A percentile compares a stretch with the other conserved stretches of the same genome.
phyloP scores from a whole-genome alignment of 2,329 filamentous ascomycete species.

The Exophiala sp. region DNA sequence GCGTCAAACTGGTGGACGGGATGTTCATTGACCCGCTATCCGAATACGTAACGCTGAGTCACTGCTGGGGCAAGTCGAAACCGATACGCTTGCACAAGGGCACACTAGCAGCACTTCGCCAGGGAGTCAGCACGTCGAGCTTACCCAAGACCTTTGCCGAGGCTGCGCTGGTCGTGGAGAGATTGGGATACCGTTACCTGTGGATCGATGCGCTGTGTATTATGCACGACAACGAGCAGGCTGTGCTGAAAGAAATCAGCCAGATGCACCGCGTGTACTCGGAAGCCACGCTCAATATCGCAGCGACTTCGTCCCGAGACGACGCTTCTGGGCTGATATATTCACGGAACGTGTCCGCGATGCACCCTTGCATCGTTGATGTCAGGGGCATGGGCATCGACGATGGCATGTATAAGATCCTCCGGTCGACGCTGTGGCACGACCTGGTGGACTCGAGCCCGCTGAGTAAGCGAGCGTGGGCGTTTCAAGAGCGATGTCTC shows the following conservation, averaged over 20 bases:
- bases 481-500: constrained; percentile 29
- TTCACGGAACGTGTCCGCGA: constrained; percentile 23
- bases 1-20: constrained; percentile 27
- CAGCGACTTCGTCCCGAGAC: constrained; percentile 26
- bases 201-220: constrained; percentile 31
- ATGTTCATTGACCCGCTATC: constrained; percentile 26
- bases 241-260: constrained; percentile 24
- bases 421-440: constrained; percentile 28
- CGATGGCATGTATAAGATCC: constrained; percentile 28
- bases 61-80: constrained; percentile 29
- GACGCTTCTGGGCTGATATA: constrained; percentile 26
- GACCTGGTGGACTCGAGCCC: constrained; percentile 27
- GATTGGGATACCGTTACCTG: constrained; percentile 27
- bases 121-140: constrained; percentile 23
- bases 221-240: constrained; percentile 27
- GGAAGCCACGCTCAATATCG: constrained; percentile 26
- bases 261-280: constrained; percentile 28
- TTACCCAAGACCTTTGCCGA: constrained; percentile 30
- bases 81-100: constrained; percentile 26
- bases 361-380: constrained; percentile 27
- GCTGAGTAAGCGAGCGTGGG: constrained; percentile 28
- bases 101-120: constrained; percentile 25
- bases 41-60: constrained; percentile 28
- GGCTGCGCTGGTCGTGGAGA: constrained; percentile 22
- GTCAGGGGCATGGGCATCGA: constrained; percentile 24